Conservation (phyloP, 306 rosid genomes). For the Prunus mongolica region DNA sequence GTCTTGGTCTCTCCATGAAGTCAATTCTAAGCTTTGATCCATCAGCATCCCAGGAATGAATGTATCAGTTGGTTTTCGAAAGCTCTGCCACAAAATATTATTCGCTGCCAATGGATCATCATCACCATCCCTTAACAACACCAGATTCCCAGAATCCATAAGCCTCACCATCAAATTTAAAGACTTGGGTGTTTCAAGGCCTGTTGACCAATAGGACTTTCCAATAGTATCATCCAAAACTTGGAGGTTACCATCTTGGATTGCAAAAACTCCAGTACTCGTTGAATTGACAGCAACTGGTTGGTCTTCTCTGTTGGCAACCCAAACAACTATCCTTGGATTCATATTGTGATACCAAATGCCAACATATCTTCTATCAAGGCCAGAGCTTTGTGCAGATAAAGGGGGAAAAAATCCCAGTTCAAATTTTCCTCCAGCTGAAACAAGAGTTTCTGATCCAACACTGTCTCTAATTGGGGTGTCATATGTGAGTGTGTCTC, state of each 20-base stretch:
- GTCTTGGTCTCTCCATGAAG: conserved; percentile 17
- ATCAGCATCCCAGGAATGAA: conserved; percentile 48
- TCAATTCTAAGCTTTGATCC: conserved; percentile 11
- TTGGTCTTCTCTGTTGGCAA: conserved; percentile 35
- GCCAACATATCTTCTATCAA: conserved; percentile 31
- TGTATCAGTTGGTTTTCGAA: conserved; percentile 41
- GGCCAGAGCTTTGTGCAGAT: too few relatives aligned
- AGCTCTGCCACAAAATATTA: conserved; percentile 40
- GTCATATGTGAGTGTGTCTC: conserved; percentile 6
- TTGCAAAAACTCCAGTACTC: not conserved
- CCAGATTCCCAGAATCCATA: conserved; percentile 44
- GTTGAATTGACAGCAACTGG: not conserved
- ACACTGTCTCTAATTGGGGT: not conserved
- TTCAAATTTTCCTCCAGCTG: conserved; percentile 23
- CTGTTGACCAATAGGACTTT: conserved; percentile 8
- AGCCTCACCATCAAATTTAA: conserved; percentile 13
- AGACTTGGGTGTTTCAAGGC: accelerated
- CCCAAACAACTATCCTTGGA: conserved; percentile 36
- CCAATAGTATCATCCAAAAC: not conserved
- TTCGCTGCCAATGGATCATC: not conserved
- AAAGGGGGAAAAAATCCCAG: conserved; percentile 35
- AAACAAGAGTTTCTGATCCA: conserved; percentile 21
- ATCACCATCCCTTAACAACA: not conserved
- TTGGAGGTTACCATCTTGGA: conserved; percentile 23
- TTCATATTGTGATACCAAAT: conserved; percentile 26